These are phyloP conservation scores for Stenocarpella maydis DNA, from an alignment of 2,329 filamentous ascomycete genomes.

Conservation along the genomic window DNA sequence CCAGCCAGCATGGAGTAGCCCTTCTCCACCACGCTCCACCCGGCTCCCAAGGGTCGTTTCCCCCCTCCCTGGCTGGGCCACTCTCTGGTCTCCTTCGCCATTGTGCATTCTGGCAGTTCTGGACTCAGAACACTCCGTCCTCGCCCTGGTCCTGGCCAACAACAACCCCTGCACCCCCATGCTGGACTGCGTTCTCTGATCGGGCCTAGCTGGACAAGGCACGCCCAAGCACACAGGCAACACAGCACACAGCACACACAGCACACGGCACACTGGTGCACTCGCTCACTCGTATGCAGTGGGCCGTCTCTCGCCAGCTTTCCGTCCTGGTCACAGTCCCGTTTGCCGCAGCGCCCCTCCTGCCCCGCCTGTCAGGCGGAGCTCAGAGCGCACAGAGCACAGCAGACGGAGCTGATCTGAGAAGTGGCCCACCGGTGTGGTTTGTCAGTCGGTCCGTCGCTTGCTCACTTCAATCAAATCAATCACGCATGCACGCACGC, in stretches of 20 bases:
- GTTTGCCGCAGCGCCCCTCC: constrained; percentile 16
- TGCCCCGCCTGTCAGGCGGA: constrained; percentile 30
- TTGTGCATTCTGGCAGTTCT: neutral
- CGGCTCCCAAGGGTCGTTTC: constrained; percentile 19
- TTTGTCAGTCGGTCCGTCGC: too few relatives aligned
- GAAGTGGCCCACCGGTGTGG: neutral
- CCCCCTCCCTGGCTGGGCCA: constrained; percentile 6
- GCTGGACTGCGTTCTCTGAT: constrained; percentile 21
- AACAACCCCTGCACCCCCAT: constrained; percentile 1
- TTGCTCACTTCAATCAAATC: neutral
- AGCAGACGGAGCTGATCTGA: constrained; percentile 16
- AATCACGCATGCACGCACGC: neutral
- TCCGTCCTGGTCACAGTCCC: constrained; percentile 29
- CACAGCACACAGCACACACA: too few relatives aligned
- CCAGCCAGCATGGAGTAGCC: constrained; percentile 18
- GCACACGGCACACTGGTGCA: neutral
- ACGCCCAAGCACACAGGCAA: neutral
- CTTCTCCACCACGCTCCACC: constrained; percentile 9
- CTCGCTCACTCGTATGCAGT: constrained; percentile 15
- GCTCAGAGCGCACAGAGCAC: neutral
- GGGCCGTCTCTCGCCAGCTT: constrained; percentile 29
- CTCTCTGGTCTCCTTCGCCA: neutral
- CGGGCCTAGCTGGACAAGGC: constrained; percentile 17
- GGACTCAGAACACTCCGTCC: too few relatives aligned
- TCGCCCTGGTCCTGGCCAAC: too few relatives aligned